Evolutionary conservation across 805 yeast species (phyloP), one percentile per base, ranked within the genome.

Genomic region (Metschnikowia arizonensis): DNA sequence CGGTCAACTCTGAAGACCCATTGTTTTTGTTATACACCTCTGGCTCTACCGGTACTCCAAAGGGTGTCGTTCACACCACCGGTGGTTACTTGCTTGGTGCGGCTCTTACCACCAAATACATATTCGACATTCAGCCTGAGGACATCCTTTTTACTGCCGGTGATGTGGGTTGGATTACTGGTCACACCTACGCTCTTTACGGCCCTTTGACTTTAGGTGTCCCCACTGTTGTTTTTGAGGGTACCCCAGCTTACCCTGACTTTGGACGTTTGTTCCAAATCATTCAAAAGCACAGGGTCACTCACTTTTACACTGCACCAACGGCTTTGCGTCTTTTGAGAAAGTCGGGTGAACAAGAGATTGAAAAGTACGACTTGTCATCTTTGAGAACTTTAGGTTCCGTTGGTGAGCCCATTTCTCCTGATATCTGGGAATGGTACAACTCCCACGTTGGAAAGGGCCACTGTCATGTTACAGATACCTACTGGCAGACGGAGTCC

Each of bases 81-180:
- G 93, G 83, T 33, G 95, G 95, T 45, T 86, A 81, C 63, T 68
- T 86, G 50, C 70, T 86, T 47, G 85, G 86, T 49, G 89, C 93
- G 15, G 72, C 82, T 46, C 54, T 85, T 60, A 79, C 91, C 39
- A 82, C 88, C 57, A 81, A 81, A 59, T 86, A 86, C 59, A 77
- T 80, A 36, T 86, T 86, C 64, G 95, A 86, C 64, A 73, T 84
- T 33, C 89, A 85, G 58, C 75, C 77, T 33, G 82, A 83, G 47
- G 95, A 86, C 61, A 72, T 80, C 11, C 73, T 86, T 46, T 86
- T 86, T 74, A 85, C 93, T 14, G 93, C 95, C 25, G 95, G 93
- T 62, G 95, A 86, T 68, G 84, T 86, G 44, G 95, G 95, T 59
- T 86, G 95, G 95, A 84, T 86, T 59, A 86, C 95, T 5, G 95